Evolutionary conservation across 2,329 filamentous ascomycete species (phyloP), one percentile per base, ranked within the genome.

Genomic region (Sporothrix mexicana): DNA sequence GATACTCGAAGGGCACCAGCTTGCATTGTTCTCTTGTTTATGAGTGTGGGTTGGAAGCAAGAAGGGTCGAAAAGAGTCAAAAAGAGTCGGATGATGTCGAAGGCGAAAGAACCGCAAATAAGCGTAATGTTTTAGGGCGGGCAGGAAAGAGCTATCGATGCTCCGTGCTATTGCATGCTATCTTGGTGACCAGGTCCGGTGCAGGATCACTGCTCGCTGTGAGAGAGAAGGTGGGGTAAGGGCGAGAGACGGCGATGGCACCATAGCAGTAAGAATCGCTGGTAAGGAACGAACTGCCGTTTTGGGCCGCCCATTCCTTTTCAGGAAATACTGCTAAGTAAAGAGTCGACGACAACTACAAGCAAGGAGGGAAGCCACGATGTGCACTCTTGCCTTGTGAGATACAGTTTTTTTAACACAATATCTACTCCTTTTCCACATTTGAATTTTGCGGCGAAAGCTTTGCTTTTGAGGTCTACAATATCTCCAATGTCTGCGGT

Each of bases 231-330:
- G 43, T 55, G 47, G 67, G 53, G 61, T 30, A 30, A 62, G 51
- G 57, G 9, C 36, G 53, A 55, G 23, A n/a, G 57, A 30, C 55
- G 36, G 13, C 12, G 51, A 70, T 70, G 69, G 23, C 69, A 51
- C 55, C 69, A 61, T 62, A 10, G 51, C n/a, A 55, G 20, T 12
- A 25, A 43, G 9, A 30, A 12, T 6, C 30, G 30, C 30, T 2
- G 30, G 43, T 4, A 25, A 36, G 69, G 53, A 30, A 30, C 13
- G 30, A 49, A 49, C 53, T 49, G 15, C 69, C 55, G 36, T 49
- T 70, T 70, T 25, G 69, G 69, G 69, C 3, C 25, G 53, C 17
- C 12, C 49, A 57, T 69, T 70, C 53, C 51, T 5, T 30, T 59
- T 59, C 53, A 20, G 51, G 49, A 70, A 25, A 43, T 59, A 13